Evolutionary conservation across 768 basidiomycete species (phyloP).

Genomic region (Mycena belliarum): DNA sequence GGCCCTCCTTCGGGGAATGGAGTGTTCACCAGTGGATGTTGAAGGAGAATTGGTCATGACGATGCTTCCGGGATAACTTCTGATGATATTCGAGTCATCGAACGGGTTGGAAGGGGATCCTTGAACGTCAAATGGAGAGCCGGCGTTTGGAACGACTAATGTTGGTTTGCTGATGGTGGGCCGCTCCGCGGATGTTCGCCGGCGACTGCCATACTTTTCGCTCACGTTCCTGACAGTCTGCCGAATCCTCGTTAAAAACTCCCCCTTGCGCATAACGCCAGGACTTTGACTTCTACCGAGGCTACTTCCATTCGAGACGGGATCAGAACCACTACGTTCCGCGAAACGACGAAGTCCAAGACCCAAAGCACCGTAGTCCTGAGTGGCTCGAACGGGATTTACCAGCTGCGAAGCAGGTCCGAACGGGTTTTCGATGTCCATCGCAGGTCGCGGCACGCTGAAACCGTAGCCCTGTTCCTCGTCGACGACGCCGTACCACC

Average conservation of each 20-base stretch:
- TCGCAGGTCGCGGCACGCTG: slow-evolving; percentile 24
- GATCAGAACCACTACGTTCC: slow-evolving; percentile 41
- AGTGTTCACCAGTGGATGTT: slow-evolving; percentile 61
- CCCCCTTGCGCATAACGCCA: slow-evolving; percentile 66
- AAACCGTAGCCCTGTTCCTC: slow-evolving; percentile 30
- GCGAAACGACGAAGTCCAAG: slow-evolving; percentile 54
- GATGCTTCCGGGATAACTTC: slow-evolving; percentile 47
- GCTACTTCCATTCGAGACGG: slow-evolving; percentile 24
- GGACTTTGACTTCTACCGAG: slow-evolving; percentile 40
- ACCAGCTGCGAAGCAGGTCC: slow-evolving; percentile 18
- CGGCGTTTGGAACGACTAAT: slow-evolving; percentile 29
- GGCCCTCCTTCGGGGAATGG: slow-evolving; percentile 65
- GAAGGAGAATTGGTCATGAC: slow-evolving; percentile 63
- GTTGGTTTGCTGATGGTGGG: slow-evolving; percentile 65
- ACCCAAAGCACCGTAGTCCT: slow-evolving; percentile 37
- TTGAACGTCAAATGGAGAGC: slow-evolving; percentile 32
- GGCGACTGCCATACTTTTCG: slow-evolving; percentile 50
- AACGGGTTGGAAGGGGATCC: slow-evolving; percentile 43
- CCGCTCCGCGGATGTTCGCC: slow-evolving; percentile 34
- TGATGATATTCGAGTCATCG: slow-evolving; percentile 35
- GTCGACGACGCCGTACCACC: slow-evolving; percentile 62
- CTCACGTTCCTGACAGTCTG: slow-evolving; percentile 71
- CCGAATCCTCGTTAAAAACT: slow-evolving; percentile 65
- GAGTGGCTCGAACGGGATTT: slow-evolving; percentile 14
- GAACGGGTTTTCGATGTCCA: slow-evolving; percentile 22